These are phyloP conservation scores for Sarocladium strictum DNA, from an alignment of 2,329 filamentous ascomycete genomes.

Conservation along the genomic window DNA sequence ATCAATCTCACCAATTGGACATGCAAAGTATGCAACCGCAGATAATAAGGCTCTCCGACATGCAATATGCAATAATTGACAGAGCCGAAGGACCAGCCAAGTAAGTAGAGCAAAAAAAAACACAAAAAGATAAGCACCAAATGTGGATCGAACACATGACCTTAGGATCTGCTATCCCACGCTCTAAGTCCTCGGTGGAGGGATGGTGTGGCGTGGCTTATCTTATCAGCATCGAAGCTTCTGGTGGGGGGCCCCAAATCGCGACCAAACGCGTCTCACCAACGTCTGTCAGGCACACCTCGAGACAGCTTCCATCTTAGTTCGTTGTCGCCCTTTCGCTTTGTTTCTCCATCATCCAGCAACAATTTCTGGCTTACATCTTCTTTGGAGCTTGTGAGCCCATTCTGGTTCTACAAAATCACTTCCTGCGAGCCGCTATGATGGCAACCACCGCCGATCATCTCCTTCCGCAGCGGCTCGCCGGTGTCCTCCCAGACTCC, in stretches of 20 bases:
- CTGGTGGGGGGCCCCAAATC: background rate
- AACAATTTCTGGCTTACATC: background rate
- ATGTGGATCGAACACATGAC: too few species aligned
- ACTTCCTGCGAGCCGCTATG: background rate
- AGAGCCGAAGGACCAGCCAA: background rate
- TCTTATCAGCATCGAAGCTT: too few species aligned
- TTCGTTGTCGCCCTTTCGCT: background rate
- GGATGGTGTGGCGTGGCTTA: too few species aligned
- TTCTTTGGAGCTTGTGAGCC: background rate
- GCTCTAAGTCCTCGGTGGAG: too few species aligned
- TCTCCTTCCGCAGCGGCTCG: conserved; percentile 25
- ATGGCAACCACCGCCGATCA: conserved; percentile 7
- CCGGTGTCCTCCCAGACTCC: conserved; percentile 46
- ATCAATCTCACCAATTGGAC: background rate
- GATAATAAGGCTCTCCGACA: background rate
- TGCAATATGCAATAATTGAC: background rate
- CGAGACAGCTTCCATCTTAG: background rate
- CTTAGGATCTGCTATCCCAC: too few species aligned
- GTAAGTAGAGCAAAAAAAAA: too few species aligned
- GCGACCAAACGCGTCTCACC: background rate
- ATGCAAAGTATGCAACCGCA: background rate
- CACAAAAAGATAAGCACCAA: too few species aligned
- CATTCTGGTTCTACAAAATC: background rate
- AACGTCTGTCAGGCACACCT: background rate
- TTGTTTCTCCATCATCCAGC: background rate